Percentiles rank a stretch among this genome's conserved stretches.
Evolutionary conservation across 148 eudicot species (phyloP).

Genomic region (Linanthus parryae): DNA sequence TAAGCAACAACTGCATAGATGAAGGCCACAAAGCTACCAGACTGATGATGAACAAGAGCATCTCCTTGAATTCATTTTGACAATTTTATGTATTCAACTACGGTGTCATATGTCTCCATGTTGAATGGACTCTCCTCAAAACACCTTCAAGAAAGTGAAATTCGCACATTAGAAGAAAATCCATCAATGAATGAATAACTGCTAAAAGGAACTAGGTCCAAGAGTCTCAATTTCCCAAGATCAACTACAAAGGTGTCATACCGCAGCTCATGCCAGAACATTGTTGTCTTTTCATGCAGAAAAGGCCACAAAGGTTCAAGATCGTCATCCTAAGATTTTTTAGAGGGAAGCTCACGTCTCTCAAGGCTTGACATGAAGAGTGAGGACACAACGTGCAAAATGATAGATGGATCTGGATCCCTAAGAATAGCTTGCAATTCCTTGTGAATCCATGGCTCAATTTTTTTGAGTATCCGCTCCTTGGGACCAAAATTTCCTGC

Average conservation of each 20-base stretch:
- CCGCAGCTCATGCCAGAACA: constrained; percentile 82
- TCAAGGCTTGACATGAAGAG: constrained; percentile 38
- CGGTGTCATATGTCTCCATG: constrained; percentile 62
- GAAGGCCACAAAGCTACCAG: too few relatives aligned
- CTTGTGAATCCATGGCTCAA: constrained; percentile 73
- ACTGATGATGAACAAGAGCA: not conserved
- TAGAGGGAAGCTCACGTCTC: constrained; percentile 6
- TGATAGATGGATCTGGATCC: constrained; percentile 63
- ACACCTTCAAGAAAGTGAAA: constrained; percentile 34
- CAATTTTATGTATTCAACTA: constrained; percentile 35
- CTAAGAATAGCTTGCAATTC: constrained; percentile 58
- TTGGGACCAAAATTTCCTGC: constrained; percentile 16
- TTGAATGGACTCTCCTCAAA: constrained; percentile 55
- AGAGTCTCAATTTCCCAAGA: not conserved
- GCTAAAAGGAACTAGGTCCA: not conserved
- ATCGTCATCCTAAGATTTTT: constrained; percentile 18
- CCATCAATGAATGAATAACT: not conserved
- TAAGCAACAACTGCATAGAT: too few relatives aligned
- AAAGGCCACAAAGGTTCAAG: constrained; percentile 55
- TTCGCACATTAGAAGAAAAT: not conserved
- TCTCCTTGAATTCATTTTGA: constrained; percentile 9
- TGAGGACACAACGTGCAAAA: constrained; percentile 62
- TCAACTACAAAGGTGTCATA: constrained; percentile 8
- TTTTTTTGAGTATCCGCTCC: constrained; percentile 35
- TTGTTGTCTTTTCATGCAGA: constrained; percentile 42